A percentile compares a stretch with the other conserved stretches of the same genome.
phyloP scores from a whole-genome alignment of 2,329 filamentous ascomycete species.

The Periconia sp. region DNA sequence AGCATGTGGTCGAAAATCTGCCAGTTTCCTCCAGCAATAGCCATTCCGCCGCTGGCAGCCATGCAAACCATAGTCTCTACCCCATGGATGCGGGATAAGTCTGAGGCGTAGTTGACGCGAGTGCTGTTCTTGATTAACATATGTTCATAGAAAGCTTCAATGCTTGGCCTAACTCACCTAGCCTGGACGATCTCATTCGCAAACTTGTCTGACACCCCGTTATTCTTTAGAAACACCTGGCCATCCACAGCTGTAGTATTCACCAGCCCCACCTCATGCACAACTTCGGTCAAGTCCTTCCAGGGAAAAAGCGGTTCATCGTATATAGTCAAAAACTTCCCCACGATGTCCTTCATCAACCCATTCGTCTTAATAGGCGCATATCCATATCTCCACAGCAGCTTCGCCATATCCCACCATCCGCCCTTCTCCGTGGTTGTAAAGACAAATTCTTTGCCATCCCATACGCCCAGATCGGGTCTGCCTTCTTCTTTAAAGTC shows the following conservation, averaged over 20 bases:
- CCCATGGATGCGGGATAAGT: slow-evolving; percentile 84
- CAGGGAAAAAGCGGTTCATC: slow-evolving; percentile 85
- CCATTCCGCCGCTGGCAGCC: slow-evolving; percentile 82
- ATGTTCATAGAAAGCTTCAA: background rate
- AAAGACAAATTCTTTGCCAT: slow-evolving; percentile 77
- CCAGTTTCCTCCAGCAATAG: slow-evolving; percentile 88
- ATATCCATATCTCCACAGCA: slow-evolving; percentile 85
- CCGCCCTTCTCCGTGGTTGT: slow-evolving; percentile 64
- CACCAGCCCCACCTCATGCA: slow-evolving; percentile 70
- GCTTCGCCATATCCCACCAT: slow-evolving; percentile 81
- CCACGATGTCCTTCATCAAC: slow-evolving; percentile 74
- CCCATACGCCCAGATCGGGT: slow-evolving; percentile 76
- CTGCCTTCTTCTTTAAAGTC: slow-evolving; percentile 43
- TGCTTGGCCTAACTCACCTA: slow-evolving; percentile 27
- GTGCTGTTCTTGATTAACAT: slow-evolving; percentile 60
- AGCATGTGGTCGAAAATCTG: slow-evolving; percentile 89
- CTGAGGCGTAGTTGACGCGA: slow-evolving; percentile 93
- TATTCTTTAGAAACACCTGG: slow-evolving; percentile 70
- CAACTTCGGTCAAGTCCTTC: slow-evolving; percentile 71
- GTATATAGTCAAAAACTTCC: slow-evolving; percentile 80
- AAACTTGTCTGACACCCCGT: slow-evolving; percentile 72
- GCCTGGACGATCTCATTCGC: slow-evolving; percentile 85
- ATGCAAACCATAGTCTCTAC: slow-evolving; percentile 91
- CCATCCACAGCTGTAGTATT: slow-evolving; percentile 74
- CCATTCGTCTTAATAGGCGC: slow-evolving; percentile 76